Evolutionary conservation across 306 rosid genomes (phyloP), one percentile per base, ranked within the genome.

Genomic region (Fagus sylvatica): DNA sequence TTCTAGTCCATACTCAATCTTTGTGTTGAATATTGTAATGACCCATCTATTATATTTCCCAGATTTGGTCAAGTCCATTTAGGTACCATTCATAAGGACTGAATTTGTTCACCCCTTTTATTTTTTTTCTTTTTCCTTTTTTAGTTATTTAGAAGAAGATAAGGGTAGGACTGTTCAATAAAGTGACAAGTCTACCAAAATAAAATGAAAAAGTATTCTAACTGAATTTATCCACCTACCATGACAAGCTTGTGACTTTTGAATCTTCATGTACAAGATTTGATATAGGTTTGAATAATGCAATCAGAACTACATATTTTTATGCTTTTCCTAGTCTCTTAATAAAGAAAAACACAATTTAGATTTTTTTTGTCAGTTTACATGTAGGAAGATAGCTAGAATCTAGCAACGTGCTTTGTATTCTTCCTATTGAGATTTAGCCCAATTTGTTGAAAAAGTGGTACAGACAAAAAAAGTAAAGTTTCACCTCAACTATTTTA

Each of bases 131-230:
- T 66, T 83, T 81, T 56, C 85, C 28, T 22, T 22, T 22, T 22
- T 80, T 81, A 70, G 78, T 75, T 80, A 81, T 84, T 83, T 86
- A 85, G 48, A 83, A 78, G 72, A 72, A 83, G 67, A 73, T 61
- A 72, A 78, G 82, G 88, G 87, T 79, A 85, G 87, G 78, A 72
- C 71, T 80, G 33, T 68, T 86, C 81, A 87, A 83, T 84, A 78
- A 67, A 57, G 74, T 6, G 34, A 56, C 36, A 12, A 79, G 74
- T 54, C 62, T 72, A 61, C 83, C 64, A 8, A 74, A 54, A 76
- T 22, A 22, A 22, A 22, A 22, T 22, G 28, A 74, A 71, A 71
- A 85, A 83, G 34, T 83, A 76, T 87, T 80, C 84, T 73, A 76
- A 80, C 85, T 79, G 6, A 53, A 68, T 11, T 57, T 77, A 30